Evolutionary conservation across 441 rosid species (phyloP), one percentile per base, ranked within the genome.

Genomic region (Rhodomyrtus psidioides): DNA sequence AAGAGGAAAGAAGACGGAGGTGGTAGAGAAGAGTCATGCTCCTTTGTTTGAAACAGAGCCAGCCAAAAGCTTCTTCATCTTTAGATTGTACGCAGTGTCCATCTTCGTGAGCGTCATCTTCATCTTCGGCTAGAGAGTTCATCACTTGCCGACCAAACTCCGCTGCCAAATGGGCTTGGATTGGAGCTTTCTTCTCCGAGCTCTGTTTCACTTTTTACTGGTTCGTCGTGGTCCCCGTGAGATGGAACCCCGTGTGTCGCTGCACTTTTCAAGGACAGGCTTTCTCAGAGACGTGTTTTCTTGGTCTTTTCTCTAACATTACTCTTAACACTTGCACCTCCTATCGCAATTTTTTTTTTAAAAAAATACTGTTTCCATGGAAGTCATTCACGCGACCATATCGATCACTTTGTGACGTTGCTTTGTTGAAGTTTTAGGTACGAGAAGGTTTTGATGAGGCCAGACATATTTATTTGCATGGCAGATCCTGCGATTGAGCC

Each of bases 201-300:
- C 70, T 86, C 12, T 83, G 88, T 83, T 87, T 84, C 87, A 21
- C 42, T 34, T 65, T 81, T 9, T 89, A 75, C 53, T 84, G 83
- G 85, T 44, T 76, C 7, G 17, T 86, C 27, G 54, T 76, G 9
- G 26, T 75, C 10, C 84, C 87, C 34, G 55, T 26, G 55, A 75
- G 88, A 79, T 88, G 85, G 86, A 84, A 84, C 28, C 86, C 85
- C 7, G 27, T 84, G 26, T 42, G 44, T 15, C 90, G 75, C 5
- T 39, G n/a, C 62, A 86, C 90, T n/a, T 51, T 88, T 81, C 90
- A 88, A 86, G 56, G 84, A 88, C 88, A 82, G 87, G 75, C 84
- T 88, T 51, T 34, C 88, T 30, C 49, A 74, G 46, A 85, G 89
- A 87, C 82, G 17, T 24, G 21, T 16, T 56, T 24, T 12, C 44